Evolutionary conservation across 495 filamentous ascomycete genomes (phyloP), one percentile per base, ranked within the genome.

Genomic region (Cryomyces antarcticus): DNA sequence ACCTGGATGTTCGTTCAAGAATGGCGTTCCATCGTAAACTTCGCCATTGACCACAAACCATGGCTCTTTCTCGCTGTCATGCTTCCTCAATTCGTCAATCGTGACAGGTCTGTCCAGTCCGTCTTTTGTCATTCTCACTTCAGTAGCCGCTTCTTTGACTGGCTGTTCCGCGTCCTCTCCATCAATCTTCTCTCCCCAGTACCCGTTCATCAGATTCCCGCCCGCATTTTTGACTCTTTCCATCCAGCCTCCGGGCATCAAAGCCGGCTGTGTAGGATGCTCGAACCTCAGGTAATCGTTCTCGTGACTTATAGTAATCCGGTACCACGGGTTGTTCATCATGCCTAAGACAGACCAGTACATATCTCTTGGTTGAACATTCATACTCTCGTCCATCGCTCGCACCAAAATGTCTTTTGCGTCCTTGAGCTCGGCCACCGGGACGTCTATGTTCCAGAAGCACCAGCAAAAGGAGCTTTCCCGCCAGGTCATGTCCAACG

Each of bases 311-410:
- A 96, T 82, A 5, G 75, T 70, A 5, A 96, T 68, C 11, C 88
- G 68, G 57, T 78, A 96, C 88, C 88, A 96, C 5, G 86, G 80
- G 53, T 93, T 95, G 56, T 96, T 93, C 88, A 96, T 96, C 88
- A 96, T 96, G 0, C 88, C 88, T 36, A 95, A 62, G 12, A 94
- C 87, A 44, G 73, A 82, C 88, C 88, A 96, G 60, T 96, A 96
- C 80, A 93, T 93, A 51, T 96, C 88, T 46, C 80, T 67, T 5
- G 88, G 87, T 54, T 93, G 86, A 0, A 84, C 64, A 51, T 77
- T 80, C 73, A 96, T 75, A 30, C 78, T 73, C 39, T 96, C 88
- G 53, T 96, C 88, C 82, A 93, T 93, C 4, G 82, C 81, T 39
- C 88, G 68, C 6, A 94, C 78, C 39, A 93, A 63, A 11, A 95